Evolutionary conservation across 1,139 yeast species (phyloP), one percentile per base, ranked within the genome.

Genomic region (Hanseniaspora sp.): DNA sequence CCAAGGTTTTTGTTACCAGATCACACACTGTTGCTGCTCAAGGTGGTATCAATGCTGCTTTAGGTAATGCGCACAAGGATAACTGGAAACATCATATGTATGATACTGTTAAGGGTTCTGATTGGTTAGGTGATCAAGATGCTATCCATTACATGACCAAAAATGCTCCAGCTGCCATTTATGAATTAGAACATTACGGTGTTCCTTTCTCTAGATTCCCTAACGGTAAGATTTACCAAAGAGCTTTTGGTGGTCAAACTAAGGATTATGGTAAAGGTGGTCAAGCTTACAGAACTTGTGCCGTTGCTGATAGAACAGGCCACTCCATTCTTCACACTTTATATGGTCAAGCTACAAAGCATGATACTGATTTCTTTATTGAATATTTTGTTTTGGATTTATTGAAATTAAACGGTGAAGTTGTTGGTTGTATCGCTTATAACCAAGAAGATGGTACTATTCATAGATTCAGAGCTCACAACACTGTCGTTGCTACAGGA

Each of bases 31-130:
- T 92, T 56, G 98, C 98, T 56, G 98, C 98, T 56, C 98, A 92
- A 74, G 98, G 98, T 73, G 98, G 98, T 74, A 92, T 92, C 73
- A 92, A 92, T 67, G 98, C 98, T 63, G 98, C 98, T 45, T 77
- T 92, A 60, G 92, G 74, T 62, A 92, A 92, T 77, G 90, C 92
- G 96, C 97, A 94, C 75, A 77, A 79, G 63, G 98, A 92, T 71
- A 92, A 90, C 75, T 92, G 98, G 98, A 94, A 86, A 71, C 92
- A 98, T 97, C 98, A 92, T 73, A 90, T 92, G 96, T 90, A 90
- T 73, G 98, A 92, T 69, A 92, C 98, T 66, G 98, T 92, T 65
- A 92, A 92, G 75, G 98, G 98, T 60, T 88, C 96, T n/a, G 98
- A 92, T 74, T 92, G 98, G 98, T 80, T 92, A 60, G 98, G 98